These are phyloP conservation scores for Diplogelasinospora grovesii DNA, from an alignment of 495 filamentous ascomycete genomes.

Conservation along the genomic window DNA sequence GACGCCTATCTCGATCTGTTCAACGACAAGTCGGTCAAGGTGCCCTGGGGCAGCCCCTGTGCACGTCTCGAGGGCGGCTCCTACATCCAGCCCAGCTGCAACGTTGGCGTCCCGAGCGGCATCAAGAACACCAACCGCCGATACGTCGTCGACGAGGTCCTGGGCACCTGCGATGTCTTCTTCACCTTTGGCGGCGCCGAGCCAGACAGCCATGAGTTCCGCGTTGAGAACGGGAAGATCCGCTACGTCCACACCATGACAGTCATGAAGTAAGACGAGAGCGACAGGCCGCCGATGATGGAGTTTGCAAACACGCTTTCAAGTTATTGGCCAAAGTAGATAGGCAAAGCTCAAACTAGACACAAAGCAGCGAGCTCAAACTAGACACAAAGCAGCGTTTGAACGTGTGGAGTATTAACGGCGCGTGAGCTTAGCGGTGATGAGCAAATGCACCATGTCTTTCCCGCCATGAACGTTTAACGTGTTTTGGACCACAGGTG, in stretches of 20 bases:
- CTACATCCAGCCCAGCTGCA: conserved; percentile 33
- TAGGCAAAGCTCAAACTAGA: too few species aligned
- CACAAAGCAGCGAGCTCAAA: too few species aligned
- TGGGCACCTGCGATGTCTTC: conserved; percentile 33
- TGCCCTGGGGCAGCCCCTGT: conserved; percentile 42
- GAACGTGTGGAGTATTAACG: too few species aligned
- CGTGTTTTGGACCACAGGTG: too few species aligned
- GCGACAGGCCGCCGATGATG: too few species aligned
- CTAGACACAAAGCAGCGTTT: too few species aligned
- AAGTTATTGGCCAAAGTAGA: too few species aligned
- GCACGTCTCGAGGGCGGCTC: conserved; percentile 41
- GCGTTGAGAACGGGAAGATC: conserved; percentile 36
- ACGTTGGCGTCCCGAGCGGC: conserved; percentile 32
- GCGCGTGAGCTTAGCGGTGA: too few species aligned
- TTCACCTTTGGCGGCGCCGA: conserved; percentile 32
- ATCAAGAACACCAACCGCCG: conserved; percentile 30
- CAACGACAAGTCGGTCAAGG: conserved; percentile 30
- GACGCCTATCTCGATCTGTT: conserved; percentile 43
- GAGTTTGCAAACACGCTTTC: neutral
- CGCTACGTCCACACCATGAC: conserved; percentile 40
- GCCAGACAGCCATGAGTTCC: conserved; percentile 37
- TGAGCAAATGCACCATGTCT: too few species aligned
- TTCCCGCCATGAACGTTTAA: too few species aligned
- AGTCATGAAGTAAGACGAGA: conserved; percentile 10
- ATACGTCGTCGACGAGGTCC: conserved; percentile 35